Evolutionary conservation across 495 filamentous ascomycete species (phyloP), one percentile per base, ranked within the genome.

Genomic region (Lophium mytilinum): DNA sequence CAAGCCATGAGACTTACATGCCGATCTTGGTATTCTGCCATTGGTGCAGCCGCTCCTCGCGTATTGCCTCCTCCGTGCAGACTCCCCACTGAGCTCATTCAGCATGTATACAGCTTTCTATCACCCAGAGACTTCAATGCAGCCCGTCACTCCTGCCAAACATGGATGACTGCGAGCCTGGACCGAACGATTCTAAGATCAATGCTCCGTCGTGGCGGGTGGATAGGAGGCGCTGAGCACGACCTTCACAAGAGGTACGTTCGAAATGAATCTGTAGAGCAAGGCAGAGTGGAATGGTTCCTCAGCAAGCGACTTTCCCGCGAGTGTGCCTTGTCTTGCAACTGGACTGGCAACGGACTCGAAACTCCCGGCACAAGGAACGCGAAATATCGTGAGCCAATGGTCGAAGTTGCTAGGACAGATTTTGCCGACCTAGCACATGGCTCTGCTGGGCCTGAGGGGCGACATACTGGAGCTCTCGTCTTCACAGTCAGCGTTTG

Each of bases 151-250:
- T 78, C 79, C 9, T 89, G 86, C 60, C 78, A 77, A 46, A 72
- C 72, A 47, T 90, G 85, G 86, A 82, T 85, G 75, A 72, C 76
- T 12, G 76, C 78, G 36, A 82, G 83, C 40, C 69, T 89, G n/a
- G 71, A 84, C 24, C 62, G 65, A 37, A 66, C 59, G 0, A 60
- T 88, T 8, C 70, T 88, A 19, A 67, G 73, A 6, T 61, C 48
- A 24, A 82, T 79, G 79, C 66, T 83, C 35, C 79, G 75, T 58
- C 70, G 73, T 30, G 83, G 75, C 45, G 86, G 78, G n/a, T 88
- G 77, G 79, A 82, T 73, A 73, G 66, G 73, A 68, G 71, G 73
- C 36, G 77, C 73, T 52, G 57, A 68, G 51, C 62, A 66, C 49
- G 72, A 78, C 21, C 57, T 65, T 65, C 42, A 55, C 9, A 56